Evolutionary conservation across 495 filamentous ascomycete genomes (phyloP).

Genomic region (Neurospora sp.): DNA sequence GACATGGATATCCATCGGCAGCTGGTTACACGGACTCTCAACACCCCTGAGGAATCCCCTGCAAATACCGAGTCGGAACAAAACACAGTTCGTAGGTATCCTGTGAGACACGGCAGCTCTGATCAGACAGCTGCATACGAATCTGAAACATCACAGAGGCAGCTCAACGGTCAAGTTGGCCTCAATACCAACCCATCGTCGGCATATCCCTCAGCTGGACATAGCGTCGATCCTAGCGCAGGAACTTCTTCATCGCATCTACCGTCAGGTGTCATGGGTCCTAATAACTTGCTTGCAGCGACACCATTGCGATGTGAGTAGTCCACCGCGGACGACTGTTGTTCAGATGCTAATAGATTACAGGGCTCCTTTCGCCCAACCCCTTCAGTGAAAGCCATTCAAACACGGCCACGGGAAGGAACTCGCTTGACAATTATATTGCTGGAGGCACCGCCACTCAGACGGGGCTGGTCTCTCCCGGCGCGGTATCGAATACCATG

Average conservation of each 20-base stretch:
- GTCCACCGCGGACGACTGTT: not conserved
- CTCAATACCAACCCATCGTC: constrained; percentile 12
- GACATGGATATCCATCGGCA: constrained; percentile 22
- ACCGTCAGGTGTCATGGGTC: not conserved
- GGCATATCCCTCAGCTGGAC: constrained; percentile 13
- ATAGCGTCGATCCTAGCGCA: constrained; percentile 9
- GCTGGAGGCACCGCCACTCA: not conserved
- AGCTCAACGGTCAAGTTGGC: not conserved
- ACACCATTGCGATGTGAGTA: not conserved
- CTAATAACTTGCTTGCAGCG: not conserved
- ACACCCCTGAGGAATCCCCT: constrained; percentile 9
- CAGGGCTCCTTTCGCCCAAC: not conserved
- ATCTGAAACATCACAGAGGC: not conserved
- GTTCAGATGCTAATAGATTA: not conserved
- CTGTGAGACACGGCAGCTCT: not conserved
- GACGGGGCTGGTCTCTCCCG: not conserved
- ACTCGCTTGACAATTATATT: not conserved
- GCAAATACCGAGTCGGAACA: constrained; percentile 6
- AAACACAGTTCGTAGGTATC: not conserved
- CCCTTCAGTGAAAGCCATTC: constrained; percentile 1
- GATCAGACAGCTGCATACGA: not conserved
- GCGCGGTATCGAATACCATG: constrained; percentile 9
- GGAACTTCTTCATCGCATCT: constrained; percentile 5
- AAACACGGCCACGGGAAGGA: constrained; percentile 3
- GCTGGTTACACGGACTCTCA: constrained; percentile 11